phyloP scores from a whole-genome alignment of 139 green algal genomes.

The Protoeuglena noctilucae region DNA sequence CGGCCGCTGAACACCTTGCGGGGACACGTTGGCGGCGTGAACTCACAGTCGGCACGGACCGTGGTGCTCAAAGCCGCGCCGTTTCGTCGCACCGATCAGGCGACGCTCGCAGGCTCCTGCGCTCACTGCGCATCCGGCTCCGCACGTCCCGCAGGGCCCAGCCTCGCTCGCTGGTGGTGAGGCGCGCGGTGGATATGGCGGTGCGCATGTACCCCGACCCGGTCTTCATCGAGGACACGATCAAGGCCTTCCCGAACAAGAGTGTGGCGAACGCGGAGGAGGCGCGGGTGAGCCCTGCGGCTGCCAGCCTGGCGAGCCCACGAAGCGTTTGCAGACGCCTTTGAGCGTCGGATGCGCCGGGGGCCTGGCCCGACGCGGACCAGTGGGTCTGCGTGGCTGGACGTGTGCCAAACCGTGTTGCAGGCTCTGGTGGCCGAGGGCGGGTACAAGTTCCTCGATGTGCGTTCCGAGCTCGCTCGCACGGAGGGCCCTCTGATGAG shows the following conservation, averaged over 20 bases:
- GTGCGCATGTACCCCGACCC: conserved; percentile 1
- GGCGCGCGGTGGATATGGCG: too few species aligned
- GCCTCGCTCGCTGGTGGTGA: too few species aligned
- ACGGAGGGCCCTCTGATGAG: background rate
- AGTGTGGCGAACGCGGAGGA: conserved; percentile 2
- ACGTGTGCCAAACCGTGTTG: background rate
- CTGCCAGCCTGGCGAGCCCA: background rate
- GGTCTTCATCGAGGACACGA: conserved; percentile 1
- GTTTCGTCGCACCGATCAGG: too few species aligned
- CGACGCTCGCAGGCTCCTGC: too few species aligned
- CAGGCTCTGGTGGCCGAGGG: background rate
- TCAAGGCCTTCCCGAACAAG: background rate
- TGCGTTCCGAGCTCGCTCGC: background rate
- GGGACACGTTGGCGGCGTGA: too few species aligned
- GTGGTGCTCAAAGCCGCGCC: too few species aligned
- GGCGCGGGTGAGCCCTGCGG: conserved; percentile 2
- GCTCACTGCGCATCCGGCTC: too few species aligned
- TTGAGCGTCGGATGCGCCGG: background rate
- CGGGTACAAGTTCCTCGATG: conserved; percentile 4
- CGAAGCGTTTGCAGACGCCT: background rate
- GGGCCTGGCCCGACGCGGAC: background rate
- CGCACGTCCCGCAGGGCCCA: too few species aligned
- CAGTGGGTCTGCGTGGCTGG: background rate
- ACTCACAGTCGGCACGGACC: too few species aligned
- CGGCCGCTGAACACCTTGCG: too few species aligned